phyloP scores from a whole-genome alignment of 1,139 yeast genomes.

The Saccharomyces hybrid region DNA sequence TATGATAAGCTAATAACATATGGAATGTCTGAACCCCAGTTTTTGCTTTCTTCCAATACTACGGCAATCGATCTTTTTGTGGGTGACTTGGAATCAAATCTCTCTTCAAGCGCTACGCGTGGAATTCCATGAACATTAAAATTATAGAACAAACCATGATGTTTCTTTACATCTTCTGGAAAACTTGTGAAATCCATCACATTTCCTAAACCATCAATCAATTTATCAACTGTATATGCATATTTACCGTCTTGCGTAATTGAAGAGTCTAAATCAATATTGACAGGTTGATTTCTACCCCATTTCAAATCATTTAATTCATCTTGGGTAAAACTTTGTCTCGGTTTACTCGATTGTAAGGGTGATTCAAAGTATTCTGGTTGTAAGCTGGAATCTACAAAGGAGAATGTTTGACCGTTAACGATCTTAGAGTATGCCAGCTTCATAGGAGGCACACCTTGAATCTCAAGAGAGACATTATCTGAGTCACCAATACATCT shows the following conservation, averaged over 20 bases:
- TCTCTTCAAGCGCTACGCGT: constrained; percentile 36
- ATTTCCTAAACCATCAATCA: constrained; percentile 75
- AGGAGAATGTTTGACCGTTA: constrained; percentile 41
- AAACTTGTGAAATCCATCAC: constrained; percentile 43
- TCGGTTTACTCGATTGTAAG: constrained; percentile 21
- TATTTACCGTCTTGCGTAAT: constrained; percentile 50
- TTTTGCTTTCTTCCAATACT: constrained; percentile 25
- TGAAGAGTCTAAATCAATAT: constrained; percentile 44
- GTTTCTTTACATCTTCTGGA: constrained; percentile 30
- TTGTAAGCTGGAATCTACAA: constrained; percentile 42
- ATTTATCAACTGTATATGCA: constrained; percentile 56
- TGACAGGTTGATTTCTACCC: constrained; percentile 45
- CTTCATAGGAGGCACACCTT: constrained; percentile 72
- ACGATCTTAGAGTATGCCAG: constrained; percentile 53
- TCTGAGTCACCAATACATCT: constrained; percentile 60
- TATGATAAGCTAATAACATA: constrained; percentile 37
- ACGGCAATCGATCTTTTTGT: constrained; percentile 41
- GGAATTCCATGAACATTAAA: constrained; percentile 63
- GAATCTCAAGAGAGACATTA: constrained; percentile 47
- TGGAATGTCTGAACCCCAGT: constrained; percentile 14
- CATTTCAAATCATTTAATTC: constrained; percentile 41
- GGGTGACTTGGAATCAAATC: constrained; percentile 34
- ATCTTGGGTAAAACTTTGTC: constrained; percentile 22
- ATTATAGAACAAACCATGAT: constrained; percentile 44
- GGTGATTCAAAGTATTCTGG: constrained; percentile 41